Evolutionary conservation across 148 eudicot genomes (phyloP), one percentile per base, ranked within the genome.

Genomic region (Fagopyrum tataricum): DNA sequence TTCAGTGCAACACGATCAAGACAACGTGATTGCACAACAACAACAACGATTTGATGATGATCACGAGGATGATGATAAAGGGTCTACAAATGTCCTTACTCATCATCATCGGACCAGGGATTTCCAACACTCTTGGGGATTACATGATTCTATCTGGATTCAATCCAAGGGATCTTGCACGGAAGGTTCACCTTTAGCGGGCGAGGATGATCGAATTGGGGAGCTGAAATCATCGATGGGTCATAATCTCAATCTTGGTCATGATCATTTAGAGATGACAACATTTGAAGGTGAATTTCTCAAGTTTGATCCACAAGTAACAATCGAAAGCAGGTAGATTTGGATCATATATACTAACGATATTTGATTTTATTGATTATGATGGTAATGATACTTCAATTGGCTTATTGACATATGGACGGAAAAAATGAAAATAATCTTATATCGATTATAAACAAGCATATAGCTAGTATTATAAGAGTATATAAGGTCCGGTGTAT

Each of bases 161-260:
- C 44, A 67, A 67, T 67, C 71, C 64, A 58, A 58, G 64, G 64
- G 64, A 58, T 58, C 64, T 23, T 58, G 64, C 64, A 10, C 0
- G 26, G 67, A 31, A 61, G 67, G 67, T 24, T 61, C n/a, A 17
- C 7, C 67, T 24, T 26, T 61, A 41, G 67, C 12, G 67, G 41
- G 67, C 1, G 67, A 23, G 10, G 67, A 59, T 53, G 59, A 53
- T 18, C 20, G 24, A n/a, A 23, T 53, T 53, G 59, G 21, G 5
- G 59, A 53, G 21, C 5, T 53, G 40, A 59, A 59, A 15, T 5
- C 13, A 6, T 23, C 67, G 12, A 23, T 59, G 41, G 40, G 26
- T 24, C 67, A 24, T 37, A 59, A 15, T 24, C 39, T 23, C 26
- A 24, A 23, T 59, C 67, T 59, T 59, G 67, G 40, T 8, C 67